A percentile compares a stretch with the other conserved stretches of the same genome.
Conservation (phyloP, 495 filamentous ascomycete genomes). For the Talaromyces ruber region DNA sequence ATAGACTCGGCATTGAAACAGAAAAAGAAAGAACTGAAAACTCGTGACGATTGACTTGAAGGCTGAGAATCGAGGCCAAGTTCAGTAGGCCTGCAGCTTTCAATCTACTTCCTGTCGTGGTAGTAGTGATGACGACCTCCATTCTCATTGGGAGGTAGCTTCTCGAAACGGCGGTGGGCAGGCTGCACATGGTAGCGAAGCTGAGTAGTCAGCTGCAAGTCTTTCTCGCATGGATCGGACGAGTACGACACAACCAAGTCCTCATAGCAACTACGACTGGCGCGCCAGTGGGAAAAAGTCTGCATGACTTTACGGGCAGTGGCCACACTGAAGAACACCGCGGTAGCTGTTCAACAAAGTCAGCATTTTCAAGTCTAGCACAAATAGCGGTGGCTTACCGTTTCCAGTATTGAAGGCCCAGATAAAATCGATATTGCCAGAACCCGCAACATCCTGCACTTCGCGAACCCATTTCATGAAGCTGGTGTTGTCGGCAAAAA, state of each 20-base stretch:
- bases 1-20: not conserved
- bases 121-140: not conserved
- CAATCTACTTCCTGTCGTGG: not conserved
- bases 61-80: not conserved
- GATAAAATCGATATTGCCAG: slow-evolving; percentile 22
- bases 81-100: not conserved
- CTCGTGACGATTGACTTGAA: not conserved
- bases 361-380: not conserved
- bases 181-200: slow-evolving; percentile 3
- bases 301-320: slow-evolving; percentile 25
- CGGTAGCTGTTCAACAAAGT: slow-evolving; percentile 16
- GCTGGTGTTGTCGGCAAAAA: slow-evolving; percentile 21
- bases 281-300: slow-evolving; percentile 17
- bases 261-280: slow-evolving; percentile 16
- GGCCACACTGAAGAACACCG: slow-evolving; percentile 24
- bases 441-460: slow-evolving; percentile 19
- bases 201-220: slow-evolving; percentile 15
- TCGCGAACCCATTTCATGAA: slow-evolving; percentile 23
- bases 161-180: not conserved
- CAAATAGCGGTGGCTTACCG: slow-evolving; percentile 13
- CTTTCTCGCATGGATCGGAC: slow-evolving; percentile 28
- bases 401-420: slow-evolving; percentile 30
- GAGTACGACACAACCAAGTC: slow-evolving; percentile 25
- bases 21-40: not conserved
- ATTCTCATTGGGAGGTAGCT: slow-evolving; percentile 11